Evolutionary conservation across 305 asterid genomes (phyloP), one percentile per base, ranked within the genome.

Genomic region (Striga hermonthica): DNA sequence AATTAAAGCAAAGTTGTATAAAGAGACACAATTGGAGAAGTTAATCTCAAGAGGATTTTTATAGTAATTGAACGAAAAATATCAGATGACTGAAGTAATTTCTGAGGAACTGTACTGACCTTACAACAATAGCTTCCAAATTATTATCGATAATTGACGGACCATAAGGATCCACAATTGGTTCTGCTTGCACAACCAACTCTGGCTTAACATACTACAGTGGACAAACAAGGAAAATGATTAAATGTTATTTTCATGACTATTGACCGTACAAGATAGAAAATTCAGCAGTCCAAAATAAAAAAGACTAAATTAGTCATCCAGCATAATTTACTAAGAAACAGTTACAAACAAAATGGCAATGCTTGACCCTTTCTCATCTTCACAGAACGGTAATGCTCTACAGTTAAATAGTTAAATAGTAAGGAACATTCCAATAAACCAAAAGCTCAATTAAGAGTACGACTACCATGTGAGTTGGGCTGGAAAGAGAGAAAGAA

Each of bases 41-140:
- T 31, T 13, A 50, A 50, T 7, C 10, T 31, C 57, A 50, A 16
- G 31, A 13, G 57, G 35, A 50, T 13, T 50, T n/a, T n/a, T n/a
- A 22, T 22, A 22, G 31, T 22, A 22, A 22, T 22, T 22, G 31
- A 22, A 22, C 1, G 31, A 22, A 22, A 22, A 22, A 22, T 22
- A 22, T 22, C 31, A 22, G 31, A 22, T 22, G 31, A 22, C 31
- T 22, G 31, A 22, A 22, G 31, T 22, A 22, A 22, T 22, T 68
- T 47, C 56, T 58, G 6, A 53, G 58, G 63, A 28, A 64, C 56
- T 38, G 47, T 52, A 62, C 12, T 34, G 49, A 92, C 98, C 97
- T 87, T 80, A 92, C 98, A 39, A 89, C 75, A 57, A 89, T 86
- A 43, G 97, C 95, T 84, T 92, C 95, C 91, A 93, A 80, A 70